phyloP scores from a whole-genome alignment of 345 rosid genomes.

The Citropsis articulata region DNA sequence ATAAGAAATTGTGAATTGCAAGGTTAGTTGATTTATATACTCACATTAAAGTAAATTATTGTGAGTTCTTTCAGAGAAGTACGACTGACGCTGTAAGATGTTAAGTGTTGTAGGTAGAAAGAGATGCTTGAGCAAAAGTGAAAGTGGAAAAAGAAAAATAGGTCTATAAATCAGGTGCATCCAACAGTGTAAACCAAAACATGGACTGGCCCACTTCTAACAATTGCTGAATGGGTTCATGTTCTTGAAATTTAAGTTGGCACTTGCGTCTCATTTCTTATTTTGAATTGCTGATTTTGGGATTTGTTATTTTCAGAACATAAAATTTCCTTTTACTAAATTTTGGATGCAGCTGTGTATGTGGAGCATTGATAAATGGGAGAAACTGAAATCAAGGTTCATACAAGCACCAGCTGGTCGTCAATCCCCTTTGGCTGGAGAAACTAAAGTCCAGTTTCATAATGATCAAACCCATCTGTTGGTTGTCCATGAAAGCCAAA shows the following conservation, averaged over 20 bases:
- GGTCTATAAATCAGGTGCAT: not conserved
- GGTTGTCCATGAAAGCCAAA: slow-evolving; percentile 46
- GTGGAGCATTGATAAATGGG: slow-evolving; percentile 86
- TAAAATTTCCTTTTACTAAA: not conserved
- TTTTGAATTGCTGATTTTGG: not conserved
- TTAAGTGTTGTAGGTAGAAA: not conserved
- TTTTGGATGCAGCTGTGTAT: slow-evolving; percentile 48
- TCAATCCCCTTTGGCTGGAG: slow-evolving; percentile 34
- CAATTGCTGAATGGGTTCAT: not conserved
- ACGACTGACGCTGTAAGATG: no score
- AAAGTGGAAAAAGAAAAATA: not conserved
- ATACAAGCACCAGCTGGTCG: slow-evolving; percentile 40
- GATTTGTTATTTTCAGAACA: not conserved
- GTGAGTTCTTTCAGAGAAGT: no score
- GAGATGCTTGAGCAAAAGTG: not conserved
- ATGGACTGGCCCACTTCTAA: not conserved
- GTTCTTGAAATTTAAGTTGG: not conserved
- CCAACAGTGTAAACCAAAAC: not conserved
- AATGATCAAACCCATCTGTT: slow-evolving; percentile 43
- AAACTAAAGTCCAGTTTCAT: slow-evolving; percentile 51
- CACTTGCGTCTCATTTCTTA: not conserved
- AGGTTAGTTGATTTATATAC: no score
- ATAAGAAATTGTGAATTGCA: no score
- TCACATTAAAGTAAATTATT: no score
- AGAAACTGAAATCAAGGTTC: slow-evolving; percentile 42